phyloP scores from a whole-genome alignment of 345 rosid species.

The Nasturtium officinale region DNA sequence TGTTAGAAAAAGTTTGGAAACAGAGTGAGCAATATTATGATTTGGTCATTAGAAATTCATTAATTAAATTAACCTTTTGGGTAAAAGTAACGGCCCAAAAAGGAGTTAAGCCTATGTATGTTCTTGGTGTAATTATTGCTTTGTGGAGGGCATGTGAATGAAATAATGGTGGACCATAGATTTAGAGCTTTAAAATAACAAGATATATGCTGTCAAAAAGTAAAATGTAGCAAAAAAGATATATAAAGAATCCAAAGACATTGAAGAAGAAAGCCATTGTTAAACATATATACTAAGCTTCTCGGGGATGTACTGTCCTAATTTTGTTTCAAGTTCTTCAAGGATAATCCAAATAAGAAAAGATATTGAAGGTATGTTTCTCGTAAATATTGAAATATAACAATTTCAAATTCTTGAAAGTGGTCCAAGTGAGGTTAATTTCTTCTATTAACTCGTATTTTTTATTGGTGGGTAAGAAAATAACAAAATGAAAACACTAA shows the following conservation, averaged over 20 bases:
- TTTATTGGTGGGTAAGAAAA: slow-evolving; percentile 22
- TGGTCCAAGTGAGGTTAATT: not conserved
- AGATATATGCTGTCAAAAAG: slow-evolving; percentile 15
- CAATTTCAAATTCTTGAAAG: not conserved
- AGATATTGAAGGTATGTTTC: slow-evolving; percentile 27
- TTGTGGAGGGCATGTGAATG: slow-evolving; percentile 38
- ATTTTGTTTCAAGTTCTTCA: slow-evolving; percentile 21
- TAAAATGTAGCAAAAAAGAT: not conserved
- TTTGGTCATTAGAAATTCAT: not conserved
- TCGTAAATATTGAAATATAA: slow-evolving; percentile 6
- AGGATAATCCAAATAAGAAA: slow-evolving; percentile 13
- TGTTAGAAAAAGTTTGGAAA: too few relatives aligned
- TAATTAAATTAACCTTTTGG: slow-evolving; percentile 16
- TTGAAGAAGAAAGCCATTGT: slow-evolving; percentile 31
- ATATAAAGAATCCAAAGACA: slow-evolving; percentile 14
- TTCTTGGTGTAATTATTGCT: slow-evolving; percentile 33
- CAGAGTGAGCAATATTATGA: not conserved
- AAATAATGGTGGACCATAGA: slow-evolving; percentile 39
- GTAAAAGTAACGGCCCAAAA: slow-evolving; percentile 26
- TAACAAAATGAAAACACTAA: not conserved
- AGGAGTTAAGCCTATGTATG: not conserved
- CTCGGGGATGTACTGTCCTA: not conserved
- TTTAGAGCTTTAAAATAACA: slow-evolving; percentile 11
- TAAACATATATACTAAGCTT: slow-evolving; percentile 26
- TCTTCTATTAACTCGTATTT: slow-evolving; percentile 17